Conservation (phyloP, 768 basidiomycete species). For the Mycena crocata region DNA sequence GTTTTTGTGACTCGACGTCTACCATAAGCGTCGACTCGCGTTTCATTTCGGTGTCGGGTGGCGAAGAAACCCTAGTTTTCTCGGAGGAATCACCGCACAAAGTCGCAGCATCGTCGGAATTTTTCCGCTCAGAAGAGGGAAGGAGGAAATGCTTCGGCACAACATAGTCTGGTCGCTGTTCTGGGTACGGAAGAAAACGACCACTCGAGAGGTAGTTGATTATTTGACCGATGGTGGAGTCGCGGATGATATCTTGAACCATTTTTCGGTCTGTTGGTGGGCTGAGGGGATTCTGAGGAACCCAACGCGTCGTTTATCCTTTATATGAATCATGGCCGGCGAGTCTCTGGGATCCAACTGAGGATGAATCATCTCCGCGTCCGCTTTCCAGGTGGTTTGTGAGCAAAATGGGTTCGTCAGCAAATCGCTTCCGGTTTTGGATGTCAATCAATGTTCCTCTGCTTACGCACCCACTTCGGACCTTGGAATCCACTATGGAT, state of each 20-base stretch:
- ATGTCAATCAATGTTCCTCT: neutral
- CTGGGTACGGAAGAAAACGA: conserved; percentile 34
- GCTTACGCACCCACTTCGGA: no score
- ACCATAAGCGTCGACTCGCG: conserved; percentile 3
- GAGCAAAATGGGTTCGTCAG: conserved; percentile 7
- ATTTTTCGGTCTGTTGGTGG: conserved; percentile 7
- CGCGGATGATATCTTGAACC: conserved; percentile 38
- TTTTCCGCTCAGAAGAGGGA: conserved; percentile 8
- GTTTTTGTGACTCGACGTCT: conserved; percentile 20
- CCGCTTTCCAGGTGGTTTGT: neutral
- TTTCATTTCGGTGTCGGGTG: conserved; percentile 22
- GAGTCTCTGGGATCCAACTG: neutral
- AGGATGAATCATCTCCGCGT: conserved; percentile 15
- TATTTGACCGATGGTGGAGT: conserved; percentile 43
- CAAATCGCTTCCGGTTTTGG: neutral
- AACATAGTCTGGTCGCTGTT: conserved; percentile 32
- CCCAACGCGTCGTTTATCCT: neutral
- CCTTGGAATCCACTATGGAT: no score
- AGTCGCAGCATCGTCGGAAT: conserved; percentile 30
- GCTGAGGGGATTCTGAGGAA: neutral
- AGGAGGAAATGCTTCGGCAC: conserved; percentile 24
- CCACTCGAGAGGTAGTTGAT: conserved; percentile 40
- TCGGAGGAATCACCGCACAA: conserved; percentile 20
- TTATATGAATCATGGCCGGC: conserved; percentile 3
- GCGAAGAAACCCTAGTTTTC: conserved; percentile 15